phyloP scores from a whole-genome alignment of 768 basidiomycete genomes.

The Clitopilus passeckerianus region DNA sequence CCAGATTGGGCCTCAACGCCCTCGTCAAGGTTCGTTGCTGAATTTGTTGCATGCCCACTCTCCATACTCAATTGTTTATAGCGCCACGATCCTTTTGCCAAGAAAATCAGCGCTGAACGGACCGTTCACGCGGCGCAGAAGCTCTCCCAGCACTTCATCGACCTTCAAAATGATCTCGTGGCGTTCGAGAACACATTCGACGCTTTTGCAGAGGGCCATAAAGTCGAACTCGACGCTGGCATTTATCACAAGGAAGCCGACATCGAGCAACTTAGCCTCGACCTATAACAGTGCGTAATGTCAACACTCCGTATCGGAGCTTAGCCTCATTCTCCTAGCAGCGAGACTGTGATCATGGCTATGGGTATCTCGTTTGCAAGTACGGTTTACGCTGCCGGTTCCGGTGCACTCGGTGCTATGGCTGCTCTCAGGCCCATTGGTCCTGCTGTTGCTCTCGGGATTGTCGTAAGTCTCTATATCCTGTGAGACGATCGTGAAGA shows the following conservation, averaged over 20 bases:
- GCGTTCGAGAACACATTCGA: constrained; percentile 6
- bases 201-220: constrained; percentile 6
- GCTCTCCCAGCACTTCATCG: constrained; percentile 3
- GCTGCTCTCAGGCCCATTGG: neutral
- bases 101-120: neutral
- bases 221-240: constrained; percentile 1
- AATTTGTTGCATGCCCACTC: neutral
- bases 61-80: neutral
- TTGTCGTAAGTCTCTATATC: neutral
- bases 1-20: constrained; percentile 3
- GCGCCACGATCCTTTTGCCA: neutral
- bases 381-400: neutral
- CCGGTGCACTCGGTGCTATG: neutral
- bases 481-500: no score
- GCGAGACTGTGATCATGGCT: neutral
- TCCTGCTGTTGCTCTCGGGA: neutral
- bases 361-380: neutral
- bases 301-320: neutral
- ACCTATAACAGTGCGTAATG: constrained; percentile 7
- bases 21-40: constrained; percentile 7
- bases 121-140: neutral
- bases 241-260: constrained; percentile 5
- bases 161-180: constrained; percentile 5
- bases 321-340: neutral
- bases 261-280: constrained; percentile 5